Evolutionary conservation across 106 monocot genomes (phyloP), one percentile per base, ranked within the genome.

Genomic region (Acorus calamus): DNA sequence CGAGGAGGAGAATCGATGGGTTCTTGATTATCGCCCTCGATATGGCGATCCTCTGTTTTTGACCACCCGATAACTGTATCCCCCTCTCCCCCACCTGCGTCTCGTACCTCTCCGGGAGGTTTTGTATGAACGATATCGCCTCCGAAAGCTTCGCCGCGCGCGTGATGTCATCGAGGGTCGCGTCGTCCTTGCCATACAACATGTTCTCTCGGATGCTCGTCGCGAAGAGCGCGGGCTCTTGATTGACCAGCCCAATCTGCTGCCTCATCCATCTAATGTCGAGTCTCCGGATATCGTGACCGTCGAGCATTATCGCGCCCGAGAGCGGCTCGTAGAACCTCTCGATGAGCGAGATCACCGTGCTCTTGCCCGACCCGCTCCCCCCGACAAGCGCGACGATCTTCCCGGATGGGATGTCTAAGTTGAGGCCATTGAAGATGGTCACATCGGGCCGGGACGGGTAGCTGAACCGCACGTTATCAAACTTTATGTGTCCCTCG

Each of bases 351-450:
- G 74, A 68, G 9, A 75, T 56, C 2, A 75, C 61, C 0, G 74
- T 75, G 55, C 74, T 75, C 56, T 75, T 75, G 9, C 74, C 74
- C 2, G 68, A 75, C 6, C 74, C 74, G 56, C 68, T 75, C 7
- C 44, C 43, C 2, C 74, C 74, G 0, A 75, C 74, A 9, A 75
- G 43, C 3, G 74, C 74, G 8, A 75, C 2, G 3, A 67, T 61
- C 50, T 68, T 75, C 6, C 61, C 68, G 8, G 68, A 53, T 12
- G 50, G 61, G 8, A 68, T 44, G 47, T 49, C 46, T 3, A 75
- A 46, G 13, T 52, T 66, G 9, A 74, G 44, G 13, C 14, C 12
- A 14, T 55, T 43, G 13, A 74, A 13, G 9, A 74, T 46, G 5
- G 50, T 52, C 6, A 62, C 58, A 47, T 61, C 74, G 8, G 74